phyloP scores from a whole-genome alignment of 371 early-diverging fungal species.

The Actinomucor elegans region DNA sequence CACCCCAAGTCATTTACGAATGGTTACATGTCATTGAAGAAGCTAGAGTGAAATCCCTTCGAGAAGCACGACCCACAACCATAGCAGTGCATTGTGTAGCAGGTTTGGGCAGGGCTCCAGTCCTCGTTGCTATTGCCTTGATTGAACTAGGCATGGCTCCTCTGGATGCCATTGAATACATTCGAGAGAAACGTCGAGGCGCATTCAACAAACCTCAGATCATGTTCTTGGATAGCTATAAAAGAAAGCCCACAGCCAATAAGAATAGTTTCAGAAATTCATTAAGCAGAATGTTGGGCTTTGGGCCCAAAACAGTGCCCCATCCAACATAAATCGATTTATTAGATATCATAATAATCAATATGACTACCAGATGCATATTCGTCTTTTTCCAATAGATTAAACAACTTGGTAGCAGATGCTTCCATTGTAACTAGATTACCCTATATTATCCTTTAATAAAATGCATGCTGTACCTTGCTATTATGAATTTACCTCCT shows the following conservation, averaged over 20 bases:
- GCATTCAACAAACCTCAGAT: slow-evolving; percentile 84
- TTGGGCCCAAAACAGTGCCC: slow-evolving; percentile 15
- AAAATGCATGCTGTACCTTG: neutral
- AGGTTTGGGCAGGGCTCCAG: slow-evolving; percentile 78
- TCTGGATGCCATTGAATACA: slow-evolving; percentile 76
- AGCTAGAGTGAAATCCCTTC: too few relatives aligned
- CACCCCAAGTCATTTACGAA: slow-evolving; percentile 59
- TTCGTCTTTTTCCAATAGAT: slow-evolving; percentile 51
- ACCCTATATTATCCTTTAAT: slow-evolving; percentile 32
- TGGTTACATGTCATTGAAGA: slow-evolving; percentile 73
- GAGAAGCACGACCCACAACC: slow-evolving; percentile 56
- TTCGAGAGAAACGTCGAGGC: slow-evolving; percentile 75
- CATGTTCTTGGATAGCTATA: slow-evolving; percentile 54
- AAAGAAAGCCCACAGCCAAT: slow-evolving; percentile 20
- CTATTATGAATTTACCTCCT: slow-evolving; percentile 35
- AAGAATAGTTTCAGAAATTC: slow-evolving; percentile 15
- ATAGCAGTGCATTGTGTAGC: slow-evolving; percentile 90
- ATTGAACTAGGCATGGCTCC: slow-evolving; percentile 82
- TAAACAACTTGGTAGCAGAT: slow-evolving; percentile 65
- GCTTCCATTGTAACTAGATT: slow-evolving; percentile 73
- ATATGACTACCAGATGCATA: slow-evolving; percentile 80
- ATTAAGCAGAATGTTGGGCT: slow-evolving; percentile 18
- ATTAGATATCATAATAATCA: slow-evolving; percentile 72
- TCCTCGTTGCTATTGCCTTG: slow-evolving; percentile 75
- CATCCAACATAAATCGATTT: slow-evolving; percentile 13